Evolutionary conservation across 1,139 yeast species (phyloP), one percentile per base, ranked within the genome.

Genomic region (Scheffersomyces titani): DNA sequence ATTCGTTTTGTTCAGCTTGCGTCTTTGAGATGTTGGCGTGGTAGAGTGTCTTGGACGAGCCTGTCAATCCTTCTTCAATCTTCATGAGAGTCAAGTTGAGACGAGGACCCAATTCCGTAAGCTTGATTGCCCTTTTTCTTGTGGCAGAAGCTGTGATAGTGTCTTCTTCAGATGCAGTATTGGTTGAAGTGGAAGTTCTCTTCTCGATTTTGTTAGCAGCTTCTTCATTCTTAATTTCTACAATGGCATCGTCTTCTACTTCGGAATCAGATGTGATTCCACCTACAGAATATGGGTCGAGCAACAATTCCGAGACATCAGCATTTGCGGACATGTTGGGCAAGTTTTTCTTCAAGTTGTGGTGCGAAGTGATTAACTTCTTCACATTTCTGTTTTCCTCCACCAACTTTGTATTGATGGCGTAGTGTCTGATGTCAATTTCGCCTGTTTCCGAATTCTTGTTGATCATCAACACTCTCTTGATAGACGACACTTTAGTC

Each of bases 41-140:
- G 73, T 89, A 91, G 60, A 96, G 73, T 19, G 96, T 91, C 75
- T 92, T 92, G 36, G 81, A 76, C 5, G 80, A 68, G 52, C 99
- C 99, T 3, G 84, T 78, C 52, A 93, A 84, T 19, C 96, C 97
- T 70, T 94, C 98, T 73, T 94, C 98, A 58, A 96, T 90, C 76
- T 96, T 96, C 56, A 89, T 78, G 60, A 94, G 78, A 53, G 86
- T 78, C 74, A 96, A 78, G 63, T 85, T 86, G 72, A 96, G 74
- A 63, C 99, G 83, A 46, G 99, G 99, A 0, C 99, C 99, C 56
- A 93, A 78, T 73, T 96, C 99, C 0, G 94, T 90, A 58, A 96
- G 80, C 70, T 92, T 92, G 64, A 96, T 91, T 1, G 99, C 99
- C 65, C 91, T 86, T 76, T 92, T 92, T 61, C 87, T 85, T 36